Evolutionary conservation across 2,329 filamentous ascomycete species (phyloP).

Genomic region (Penicillium sp.): DNA sequence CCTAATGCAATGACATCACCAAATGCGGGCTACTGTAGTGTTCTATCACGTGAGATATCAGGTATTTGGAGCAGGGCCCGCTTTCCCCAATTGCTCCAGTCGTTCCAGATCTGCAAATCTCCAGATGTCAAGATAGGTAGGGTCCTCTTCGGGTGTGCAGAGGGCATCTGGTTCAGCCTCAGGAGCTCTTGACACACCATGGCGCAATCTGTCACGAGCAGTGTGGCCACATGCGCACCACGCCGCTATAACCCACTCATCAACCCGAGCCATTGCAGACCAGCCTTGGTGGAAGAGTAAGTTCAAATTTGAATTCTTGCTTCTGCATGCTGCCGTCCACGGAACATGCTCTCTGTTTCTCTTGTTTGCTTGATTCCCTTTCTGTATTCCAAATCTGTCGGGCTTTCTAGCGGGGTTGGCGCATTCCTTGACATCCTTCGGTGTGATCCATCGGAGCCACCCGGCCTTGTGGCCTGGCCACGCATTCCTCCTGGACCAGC

Average conservation of each 20-base stretch:
- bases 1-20: slow-evolving; percentile 5
- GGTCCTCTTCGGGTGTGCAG: not conserved
- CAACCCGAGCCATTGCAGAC: slow-evolving; percentile 51
- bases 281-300: slow-evolving; percentile 54
- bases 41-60: slow-evolving; percentile 17
- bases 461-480: not conserved
- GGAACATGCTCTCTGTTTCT: not conserved
- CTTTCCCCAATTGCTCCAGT: not conserved
- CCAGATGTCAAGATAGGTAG: not conserved
- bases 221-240: slow-evolving; percentile 11
- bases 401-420: not conserved
- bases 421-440: not conserved
- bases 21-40: not conserved
- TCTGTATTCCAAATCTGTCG: not conserved
- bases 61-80: not conserved
- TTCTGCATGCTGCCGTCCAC: not conserved
- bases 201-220: not conserved
- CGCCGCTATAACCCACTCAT: slow-evolving; percentile 54
- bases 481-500: not conserved
- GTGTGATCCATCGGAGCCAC: not conserved
- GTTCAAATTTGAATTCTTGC: slow-evolving; percentile 15
- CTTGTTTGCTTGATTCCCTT: not conserved
- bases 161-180: not conserved
- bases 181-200: not conserved
- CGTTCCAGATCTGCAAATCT: not conserved